These are phyloP conservation scores for Geranium brycei DNA, from an alignment of 345 rosid genomes.

Conservation along the genomic window DNA sequence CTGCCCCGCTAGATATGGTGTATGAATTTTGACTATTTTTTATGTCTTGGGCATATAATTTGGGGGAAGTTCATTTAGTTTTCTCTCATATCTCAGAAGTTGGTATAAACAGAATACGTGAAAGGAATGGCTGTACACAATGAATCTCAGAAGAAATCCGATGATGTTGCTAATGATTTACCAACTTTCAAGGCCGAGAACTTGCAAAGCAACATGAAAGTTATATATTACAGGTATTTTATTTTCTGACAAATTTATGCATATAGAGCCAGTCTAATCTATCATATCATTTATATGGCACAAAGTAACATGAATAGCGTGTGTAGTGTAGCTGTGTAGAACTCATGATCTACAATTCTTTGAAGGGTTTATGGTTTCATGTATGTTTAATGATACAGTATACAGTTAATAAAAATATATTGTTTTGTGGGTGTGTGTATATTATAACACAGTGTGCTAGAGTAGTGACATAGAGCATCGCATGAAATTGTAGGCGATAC, in stretches of 20 bases:
- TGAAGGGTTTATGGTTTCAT: not conserved
- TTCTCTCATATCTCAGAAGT: not conserved
- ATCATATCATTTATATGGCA: not conserved
- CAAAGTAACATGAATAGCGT: not conserved
- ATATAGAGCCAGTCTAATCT: not conserved
- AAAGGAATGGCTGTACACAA: conserved; percentile 38
- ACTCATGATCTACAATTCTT: not conserved
- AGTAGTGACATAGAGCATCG: not conserved
- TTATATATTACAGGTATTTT: conserved; percentile 68
- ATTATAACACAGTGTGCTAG: not conserved
- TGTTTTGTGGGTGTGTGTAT: not conserved
- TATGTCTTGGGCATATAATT: too few species aligned
- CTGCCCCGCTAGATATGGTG: too few species aligned
- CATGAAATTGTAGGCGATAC: not conserved
- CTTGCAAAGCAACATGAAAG: conserved; percentile 83
- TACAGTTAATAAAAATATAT: not conserved
- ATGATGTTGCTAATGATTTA: conserved; percentile 38
- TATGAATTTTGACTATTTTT: not conserved
- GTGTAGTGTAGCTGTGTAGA: not conserved
- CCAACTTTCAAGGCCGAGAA: conserved; percentile 64
- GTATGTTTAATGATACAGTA: not conserved
- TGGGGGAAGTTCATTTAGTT: too few species aligned
- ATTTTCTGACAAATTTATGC: conserved; percentile 6
- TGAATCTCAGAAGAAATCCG: conserved; percentile 54
- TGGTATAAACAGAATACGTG: not conserved